Evolutionary conservation across 768 basidiomycete genomes (phyloP).

Genomic region (Boletus barrowsii): DNA sequence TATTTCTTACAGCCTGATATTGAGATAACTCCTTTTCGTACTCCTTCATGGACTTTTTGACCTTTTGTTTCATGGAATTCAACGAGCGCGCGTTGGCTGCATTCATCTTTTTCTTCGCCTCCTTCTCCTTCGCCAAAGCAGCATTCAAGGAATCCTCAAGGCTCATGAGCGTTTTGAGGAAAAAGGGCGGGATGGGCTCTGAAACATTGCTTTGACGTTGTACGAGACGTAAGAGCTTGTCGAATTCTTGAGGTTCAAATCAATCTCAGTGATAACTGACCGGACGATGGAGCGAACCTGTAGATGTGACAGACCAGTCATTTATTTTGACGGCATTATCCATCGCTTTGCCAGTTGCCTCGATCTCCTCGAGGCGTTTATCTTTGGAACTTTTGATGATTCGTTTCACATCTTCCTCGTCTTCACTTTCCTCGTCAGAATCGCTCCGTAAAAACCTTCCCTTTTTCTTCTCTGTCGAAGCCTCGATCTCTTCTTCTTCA

Average conservation of each 20-base stretch:
- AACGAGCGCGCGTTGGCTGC: constrained; percentile 90
- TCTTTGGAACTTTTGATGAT: constrained; percentile 83
- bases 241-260: constrained; percentile 68
- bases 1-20: constrained; percentile 66
- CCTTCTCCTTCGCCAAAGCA: constrained; percentile 82
- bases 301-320: constrained; percentile 92
- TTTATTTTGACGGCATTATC: constrained; percentile 95
- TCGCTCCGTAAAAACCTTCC: constrained; percentile 43
- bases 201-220: constrained; percentile 81
- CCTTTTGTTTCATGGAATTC: constrained; percentile 97
- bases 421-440: constrained; percentile 51
- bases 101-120: constrained; percentile 94
- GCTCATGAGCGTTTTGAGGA: constrained; percentile 66
- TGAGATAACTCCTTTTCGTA: constrained; percentile 76
- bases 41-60: constrained; percentile 89
- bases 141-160: constrained; percentile 75
- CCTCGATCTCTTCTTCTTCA: constrained; percentile 57
- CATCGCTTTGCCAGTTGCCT: constrained; percentile 84
- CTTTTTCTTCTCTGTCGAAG: constrained; percentile 40
- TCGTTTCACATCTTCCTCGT: constrained; percentile 71
- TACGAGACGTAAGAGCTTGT: constrained; percentile 90
- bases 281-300: constrained; percentile 49
- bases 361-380: constrained; percentile 93
- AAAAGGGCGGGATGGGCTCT: constrained; percentile 86
- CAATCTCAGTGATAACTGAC: constrained; percentile 1